phyloP scores from a whole-genome alignment of 768 basidiomycete genomes.

The Tremella mesenterica region DNA sequence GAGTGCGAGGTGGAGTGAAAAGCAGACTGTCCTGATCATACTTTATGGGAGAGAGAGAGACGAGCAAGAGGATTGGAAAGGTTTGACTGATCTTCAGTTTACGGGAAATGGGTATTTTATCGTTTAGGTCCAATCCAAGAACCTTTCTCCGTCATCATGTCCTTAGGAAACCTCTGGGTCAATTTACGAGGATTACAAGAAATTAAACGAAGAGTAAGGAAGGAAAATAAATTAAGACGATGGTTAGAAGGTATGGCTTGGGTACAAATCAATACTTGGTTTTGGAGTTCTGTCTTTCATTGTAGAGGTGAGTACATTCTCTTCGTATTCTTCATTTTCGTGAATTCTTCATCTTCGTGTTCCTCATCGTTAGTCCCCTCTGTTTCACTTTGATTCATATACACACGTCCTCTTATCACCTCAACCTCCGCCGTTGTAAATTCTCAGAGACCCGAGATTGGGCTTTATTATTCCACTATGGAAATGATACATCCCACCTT shows the following conservation, averaged over 20 bases:
- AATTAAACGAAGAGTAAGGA: conserved; percentile 27
- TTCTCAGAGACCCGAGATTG: too few relatives aligned
- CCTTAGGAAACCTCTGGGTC: conserved; percentile 69
- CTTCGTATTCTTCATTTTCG: too few relatives aligned
- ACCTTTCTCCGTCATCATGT: conserved; percentile 83
- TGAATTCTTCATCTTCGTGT: too few relatives aligned
- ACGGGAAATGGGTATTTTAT: conserved; percentile 97
- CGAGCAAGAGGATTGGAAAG: too few relatives aligned
- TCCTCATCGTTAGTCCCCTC: too few relatives aligned
- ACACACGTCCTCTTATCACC: too few relatives aligned
- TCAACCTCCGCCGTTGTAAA: too few relatives aligned
- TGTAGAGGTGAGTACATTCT: conserved; percentile 60
- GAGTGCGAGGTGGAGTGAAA: too few relatives aligned
- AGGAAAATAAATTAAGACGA: conserved; percentile 28
- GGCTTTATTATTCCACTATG: too few relatives aligned
- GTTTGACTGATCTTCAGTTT: conserved; percentile 47
- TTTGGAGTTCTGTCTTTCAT: conserved; percentile 87
- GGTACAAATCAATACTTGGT: conserved; percentile 79
- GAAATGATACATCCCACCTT: too few relatives aligned
- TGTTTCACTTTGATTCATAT: too few relatives aligned
- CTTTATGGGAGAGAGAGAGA: not conserved
- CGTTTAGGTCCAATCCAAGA: conserved; percentile 83
- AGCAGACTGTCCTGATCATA: not conserved
- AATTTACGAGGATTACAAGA: conserved; percentile 56
- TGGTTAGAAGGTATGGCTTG: conserved; percentile 48